phyloP scores from a whole-genome alignment of 78 protist species.

The Kipferlia bialata region DNA sequence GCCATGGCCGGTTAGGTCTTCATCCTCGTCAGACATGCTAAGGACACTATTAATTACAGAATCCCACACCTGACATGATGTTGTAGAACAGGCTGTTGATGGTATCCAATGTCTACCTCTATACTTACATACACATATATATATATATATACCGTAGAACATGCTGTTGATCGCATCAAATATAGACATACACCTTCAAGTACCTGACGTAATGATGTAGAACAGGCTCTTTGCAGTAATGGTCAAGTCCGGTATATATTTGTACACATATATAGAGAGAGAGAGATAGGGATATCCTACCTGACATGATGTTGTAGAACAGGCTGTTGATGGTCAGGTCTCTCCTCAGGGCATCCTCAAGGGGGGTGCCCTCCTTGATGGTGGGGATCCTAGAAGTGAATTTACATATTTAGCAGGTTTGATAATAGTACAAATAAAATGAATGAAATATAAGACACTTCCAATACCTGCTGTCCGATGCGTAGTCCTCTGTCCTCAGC shows the following conservation, averaged over 20 bases:
- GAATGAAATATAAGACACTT: not conserved
- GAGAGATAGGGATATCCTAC: too few species aligned
- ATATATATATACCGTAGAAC: too few species aligned
- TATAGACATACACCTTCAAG: conserved; percentile 29
- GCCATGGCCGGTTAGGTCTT: conserved; percentile 35
- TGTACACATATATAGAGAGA: too few species aligned
- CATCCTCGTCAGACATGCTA: too few species aligned
- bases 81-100: conserved; percentile 83
- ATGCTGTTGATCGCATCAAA: not conserved
- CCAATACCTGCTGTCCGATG: conserved; percentile 29
- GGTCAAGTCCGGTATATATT: too few species aligned
- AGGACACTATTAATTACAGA: not conserved
- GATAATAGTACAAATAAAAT: not conserved
- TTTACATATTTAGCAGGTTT: not conserved
- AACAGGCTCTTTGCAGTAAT: too few species aligned
- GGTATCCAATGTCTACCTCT: conserved; percentile 23
- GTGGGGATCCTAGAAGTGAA: conserved; percentile 1
- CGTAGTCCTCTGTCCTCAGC: conserved; percentile 66
- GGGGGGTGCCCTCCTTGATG: conserved; percentile 60
- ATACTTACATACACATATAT: too few species aligned
- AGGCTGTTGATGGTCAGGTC: conserved; percentile 85
- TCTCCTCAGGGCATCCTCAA: conserved; percentile 71
- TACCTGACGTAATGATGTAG: conserved; percentile 64
- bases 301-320: conserved; percentile 68
- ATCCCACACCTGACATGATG: conserved; percentile 38